Conservation (phyloP, 371 early-diverging fungal genomes). For the Rhizopus stolonifer region DNA sequence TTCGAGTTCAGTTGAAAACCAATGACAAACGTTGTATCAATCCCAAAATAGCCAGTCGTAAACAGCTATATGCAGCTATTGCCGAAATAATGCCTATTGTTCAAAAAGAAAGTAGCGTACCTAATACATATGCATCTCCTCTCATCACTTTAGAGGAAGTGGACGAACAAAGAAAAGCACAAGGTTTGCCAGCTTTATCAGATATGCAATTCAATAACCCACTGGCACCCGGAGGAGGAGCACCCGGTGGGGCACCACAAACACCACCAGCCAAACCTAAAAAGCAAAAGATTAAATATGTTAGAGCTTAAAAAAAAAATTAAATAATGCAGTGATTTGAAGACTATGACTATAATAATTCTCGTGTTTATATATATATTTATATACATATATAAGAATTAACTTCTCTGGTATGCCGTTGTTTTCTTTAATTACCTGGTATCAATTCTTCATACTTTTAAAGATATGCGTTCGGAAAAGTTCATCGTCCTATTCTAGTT, state of each 20-base stretch:
- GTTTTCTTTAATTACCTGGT: too few species aligned
- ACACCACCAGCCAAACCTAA: constrained; percentile 33
- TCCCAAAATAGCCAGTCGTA: constrained; percentile 30
- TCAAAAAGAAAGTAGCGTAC: constrained; percentile 37
- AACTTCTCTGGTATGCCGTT: too few species aligned
- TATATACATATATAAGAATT: too few species aligned
- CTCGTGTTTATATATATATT: too few species aligned
- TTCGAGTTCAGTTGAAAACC: constrained; percentile 50
- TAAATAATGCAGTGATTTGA: too few species aligned
- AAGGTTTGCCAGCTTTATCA: constrained; percentile 46
- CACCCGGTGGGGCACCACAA: constrained; percentile 8
- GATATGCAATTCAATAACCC: constrained; percentile 34
- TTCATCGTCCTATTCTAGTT: too few species aligned
- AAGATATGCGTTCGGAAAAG: too few species aligned
- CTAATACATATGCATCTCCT: constrained; percentile 38
- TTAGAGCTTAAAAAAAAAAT: constrained; percentile 28
- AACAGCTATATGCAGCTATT: constrained; percentile 36
- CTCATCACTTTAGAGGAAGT: constrained; percentile 38
- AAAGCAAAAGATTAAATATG: constrained; percentile 47
- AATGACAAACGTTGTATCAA: constrained; percentile 31
- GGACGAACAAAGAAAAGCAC: constrained; percentile 49
- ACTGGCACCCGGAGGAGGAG: too few species aligned
- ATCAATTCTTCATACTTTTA: too few species aligned
- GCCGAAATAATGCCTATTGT: constrained; percentile 36
- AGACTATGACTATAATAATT: too few species aligned